A percentile compares a stretch with the other conserved stretches of the same genome.
Conservation (phyloP, 1,284 basidiomycete species). For the Trametes polyzona region DNA sequence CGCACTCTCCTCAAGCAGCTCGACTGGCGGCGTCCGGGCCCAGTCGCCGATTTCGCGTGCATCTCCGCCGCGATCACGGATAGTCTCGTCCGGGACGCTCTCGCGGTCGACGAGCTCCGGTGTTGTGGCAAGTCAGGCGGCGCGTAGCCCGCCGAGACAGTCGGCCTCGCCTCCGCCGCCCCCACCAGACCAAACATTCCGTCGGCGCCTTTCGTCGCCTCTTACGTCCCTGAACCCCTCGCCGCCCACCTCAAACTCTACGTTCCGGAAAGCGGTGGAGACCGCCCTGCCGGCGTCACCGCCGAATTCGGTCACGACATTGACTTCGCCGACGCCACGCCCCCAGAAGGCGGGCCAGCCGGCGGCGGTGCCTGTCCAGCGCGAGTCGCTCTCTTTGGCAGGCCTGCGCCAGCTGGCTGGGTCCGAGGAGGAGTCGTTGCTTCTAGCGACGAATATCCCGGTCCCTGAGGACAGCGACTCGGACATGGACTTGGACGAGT, state of each 20-base stretch:
- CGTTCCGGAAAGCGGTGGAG: slow-evolving; percentile 50
- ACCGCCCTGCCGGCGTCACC: slow-evolving; percentile 53
- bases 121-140: slow-evolving; percentile 38
- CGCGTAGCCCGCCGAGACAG: slow-evolving; percentile 33
- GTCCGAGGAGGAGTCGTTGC: slow-evolving; percentile 62
- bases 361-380: slow-evolving; percentile 31
- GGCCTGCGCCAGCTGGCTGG: slow-evolving; percentile 35
- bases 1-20: slow-evolving; percentile 38
- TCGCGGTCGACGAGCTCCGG: slow-evolving; percentile 45
- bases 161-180: slow-evolving; percentile 51
- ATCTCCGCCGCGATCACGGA: slow-evolving; percentile 49
- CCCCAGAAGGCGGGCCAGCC: slow-evolving; percentile 25
- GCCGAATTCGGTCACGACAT: slow-evolving; percentile 30
- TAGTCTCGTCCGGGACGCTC: slow-evolving; percentile 40
- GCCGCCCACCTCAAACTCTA: slow-evolving; percentile 42
- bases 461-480: slow-evolving; percentile 75
- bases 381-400: slow-evolving; percentile 42
- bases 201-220: slow-evolving; percentile 58
- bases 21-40: slow-evolving; percentile 33
- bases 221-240: slow-evolving; percentile 40
- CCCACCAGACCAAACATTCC: slow-evolving; percentile 43
- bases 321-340: slow-evolving; percentile 44
- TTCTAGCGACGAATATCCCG: slow-evolving; percentile 70
- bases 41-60: slow-evolving; percentile 47
- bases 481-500: slow-evolving; percentile 55